These are phyloP conservation scores for Mortierella sp. DNA, from an alignment of 371 early-diverging fungal species.

Conservation along the genomic window DNA sequence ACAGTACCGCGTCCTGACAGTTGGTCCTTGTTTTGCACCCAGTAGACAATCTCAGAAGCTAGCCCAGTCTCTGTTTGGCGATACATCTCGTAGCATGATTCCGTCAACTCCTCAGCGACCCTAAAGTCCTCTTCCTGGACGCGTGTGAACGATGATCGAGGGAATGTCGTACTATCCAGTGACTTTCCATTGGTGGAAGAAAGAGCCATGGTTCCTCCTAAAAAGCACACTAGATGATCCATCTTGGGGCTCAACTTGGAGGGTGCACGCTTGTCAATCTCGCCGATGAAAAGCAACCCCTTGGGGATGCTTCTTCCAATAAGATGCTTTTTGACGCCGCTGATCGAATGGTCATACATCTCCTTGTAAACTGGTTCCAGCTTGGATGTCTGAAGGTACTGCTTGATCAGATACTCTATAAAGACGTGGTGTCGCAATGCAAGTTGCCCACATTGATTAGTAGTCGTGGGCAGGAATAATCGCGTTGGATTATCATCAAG, in stretches of 20 bases:
- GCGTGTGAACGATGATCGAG: conserved; percentile 22
- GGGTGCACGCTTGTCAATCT: conserved; percentile 58
- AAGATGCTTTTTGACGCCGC: conserved; percentile 78
- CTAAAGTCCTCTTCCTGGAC: conserved; percentile 66
- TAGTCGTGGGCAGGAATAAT: too few relatives aligned
- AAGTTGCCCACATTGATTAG: not conserved
- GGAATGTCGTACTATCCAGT: conserved; percentile 13
- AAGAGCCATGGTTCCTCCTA: conserved; percentile 89
- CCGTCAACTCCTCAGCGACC: conserved; percentile 81
- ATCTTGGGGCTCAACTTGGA: conserved; percentile 70
- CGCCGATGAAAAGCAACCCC: conserved; percentile 77
- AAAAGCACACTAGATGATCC: conserved; percentile 96
- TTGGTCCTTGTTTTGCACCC: conserved; percentile 49
- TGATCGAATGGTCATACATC: conserved; percentile 77
- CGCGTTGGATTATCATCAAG: too few relatives aligned
- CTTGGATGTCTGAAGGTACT: conserved; percentile 79
- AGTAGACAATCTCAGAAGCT: conserved; percentile 85
- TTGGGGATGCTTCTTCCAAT: conserved; percentile 70
- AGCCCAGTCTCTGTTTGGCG: conserved; percentile 81
- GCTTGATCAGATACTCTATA: conserved; percentile 91
- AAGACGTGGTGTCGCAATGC: not conserved
- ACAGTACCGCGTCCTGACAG: conserved; percentile 28
- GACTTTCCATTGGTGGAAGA: conserved; percentile 75
- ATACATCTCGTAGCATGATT: conserved; percentile 90
- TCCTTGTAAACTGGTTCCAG: conserved; percentile 71